Conservation (phyloP, 164 flowering plant genomes). For the Kingdonia uniflora region DNA sequence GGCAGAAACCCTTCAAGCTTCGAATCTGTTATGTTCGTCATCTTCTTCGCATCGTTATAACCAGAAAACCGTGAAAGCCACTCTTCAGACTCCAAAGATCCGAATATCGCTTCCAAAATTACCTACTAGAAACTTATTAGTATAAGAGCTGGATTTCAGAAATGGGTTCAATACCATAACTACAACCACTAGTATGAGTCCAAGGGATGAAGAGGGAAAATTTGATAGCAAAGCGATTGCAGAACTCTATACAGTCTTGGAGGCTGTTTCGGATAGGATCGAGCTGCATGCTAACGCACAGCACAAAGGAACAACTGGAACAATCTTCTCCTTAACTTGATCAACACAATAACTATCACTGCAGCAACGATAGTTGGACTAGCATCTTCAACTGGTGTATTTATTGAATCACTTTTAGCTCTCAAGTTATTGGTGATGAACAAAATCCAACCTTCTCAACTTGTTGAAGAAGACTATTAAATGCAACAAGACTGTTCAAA, state of each 20-base stretch:
- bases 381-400: conserved; percentile 13
- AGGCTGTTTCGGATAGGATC: conserved; percentile 27
- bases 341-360: conserved; percentile 30
- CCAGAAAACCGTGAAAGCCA: conserved; percentile 7
- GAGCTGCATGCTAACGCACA: conserved; percentile 38
- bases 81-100: conserved; percentile 12
- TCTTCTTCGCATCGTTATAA: background rate
- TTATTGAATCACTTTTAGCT: conserved; percentile 12
- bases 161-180: background rate
- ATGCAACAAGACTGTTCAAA: too few relatives aligned
- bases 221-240: conserved; percentile 7
- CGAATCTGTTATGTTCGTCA: background rate
- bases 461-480: too few relatives aligned
- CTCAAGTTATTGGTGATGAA: too few relatives aligned
- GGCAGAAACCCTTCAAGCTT: conserved; percentile 14
- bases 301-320: conserved; percentile 47
- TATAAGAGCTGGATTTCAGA: conserved; percentile 9
- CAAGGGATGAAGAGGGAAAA: background rate
- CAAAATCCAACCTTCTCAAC: too few relatives aligned
- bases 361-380: conserved; percentile 38
- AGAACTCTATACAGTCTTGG: conserved; percentile 32
- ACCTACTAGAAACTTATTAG: conserved; percentile 6
- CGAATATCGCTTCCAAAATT: conserved; percentile 15
- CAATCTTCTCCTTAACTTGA: conserved; percentile 28
- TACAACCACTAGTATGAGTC: conserved; percentile 5